A percentile compares a stretch with the other conserved stretches of the same genome.
phyloP scores from a whole-genome alignment of 352 stramenopile species.

The Globisporangium cylindrosporum region DNA sequence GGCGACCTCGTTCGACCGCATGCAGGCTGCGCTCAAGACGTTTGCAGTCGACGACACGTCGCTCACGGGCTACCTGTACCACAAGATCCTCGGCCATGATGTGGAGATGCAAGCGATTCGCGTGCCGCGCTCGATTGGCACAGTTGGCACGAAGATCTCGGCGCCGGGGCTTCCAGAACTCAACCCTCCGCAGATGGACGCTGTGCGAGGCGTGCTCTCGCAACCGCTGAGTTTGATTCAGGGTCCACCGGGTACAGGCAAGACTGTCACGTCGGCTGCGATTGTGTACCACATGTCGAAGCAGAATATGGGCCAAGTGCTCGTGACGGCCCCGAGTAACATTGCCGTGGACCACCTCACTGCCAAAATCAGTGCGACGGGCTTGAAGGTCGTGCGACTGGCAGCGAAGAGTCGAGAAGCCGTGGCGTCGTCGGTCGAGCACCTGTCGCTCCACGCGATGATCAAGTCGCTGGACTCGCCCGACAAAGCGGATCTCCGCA shows the following conservation, averaged over 20 bases:
- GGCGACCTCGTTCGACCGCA: constrained; percentile 97
- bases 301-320: constrained; percentile 98
- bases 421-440: constrained; percentile 93
- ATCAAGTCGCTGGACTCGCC: constrained; percentile 87
- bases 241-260: constrained; percentile 95
- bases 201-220: constrained; percentile 95
- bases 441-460: constrained; percentile 98
- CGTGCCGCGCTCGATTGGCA: constrained; percentile 58
- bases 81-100: constrained; percentile 97
- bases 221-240: constrained; percentile 98
- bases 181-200: constrained; percentile 97
- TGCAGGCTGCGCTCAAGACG: constrained; percentile 98
- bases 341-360: constrained; percentile 97
- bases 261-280: constrained; percentile 97
- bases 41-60: constrained; percentile 99
- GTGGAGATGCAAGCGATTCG: constrained; percentile 94
- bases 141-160: constrained; percentile 66
- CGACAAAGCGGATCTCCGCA: constrained; percentile 90
- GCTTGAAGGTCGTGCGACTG: constrained; percentile 97
- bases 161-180: constrained; percentile 96
- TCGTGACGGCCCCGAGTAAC: constrained; percentile 98
- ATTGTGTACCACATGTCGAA: constrained; percentile 99
- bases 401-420: constrained; percentile 97
- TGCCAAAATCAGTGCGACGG: constrained; percentile 97
- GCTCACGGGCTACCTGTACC: constrained; percentile 98